A percentile compares a stretch with the other conserved stretches of the same genome.
phyloP scores from a whole-genome alignment of 176 grass and related monocot species.

The Eragrostis nindensis region DNA sequence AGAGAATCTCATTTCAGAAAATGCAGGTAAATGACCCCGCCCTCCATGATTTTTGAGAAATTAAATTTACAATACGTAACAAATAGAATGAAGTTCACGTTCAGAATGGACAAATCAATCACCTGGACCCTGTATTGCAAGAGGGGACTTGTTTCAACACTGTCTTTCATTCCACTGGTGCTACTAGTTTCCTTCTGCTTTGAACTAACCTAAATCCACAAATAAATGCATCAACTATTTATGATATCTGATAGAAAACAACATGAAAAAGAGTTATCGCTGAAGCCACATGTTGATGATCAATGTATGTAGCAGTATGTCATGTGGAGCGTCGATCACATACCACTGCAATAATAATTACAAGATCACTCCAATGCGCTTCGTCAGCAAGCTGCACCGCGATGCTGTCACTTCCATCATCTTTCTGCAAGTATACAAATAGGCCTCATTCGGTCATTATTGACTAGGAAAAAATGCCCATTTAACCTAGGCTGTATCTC shows the following conservation, averaged over 20 bases:
- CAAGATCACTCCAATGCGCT: conserved; percentile 87
- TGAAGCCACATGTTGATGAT: background rate
- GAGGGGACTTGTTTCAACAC: conserved; percentile 80
- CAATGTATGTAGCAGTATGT: background rate
- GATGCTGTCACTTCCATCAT: conserved; percentile 74
- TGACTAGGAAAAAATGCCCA: background rate
- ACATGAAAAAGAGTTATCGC: conserved; percentile 4
- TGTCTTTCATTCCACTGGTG: conserved; percentile 80
- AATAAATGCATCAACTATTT: conserved; percentile 11
- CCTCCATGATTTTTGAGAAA: background rate
- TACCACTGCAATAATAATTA: conserved; percentile 98
- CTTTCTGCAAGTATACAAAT: conserved; percentile 55
- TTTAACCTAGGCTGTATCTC: conserved; percentile 22
- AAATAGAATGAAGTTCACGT: background rate
- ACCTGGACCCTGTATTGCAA: conserved; percentile 85
- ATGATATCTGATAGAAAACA: background rate
- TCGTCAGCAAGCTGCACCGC: conserved; percentile 85
- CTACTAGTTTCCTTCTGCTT: conserved; percentile 98
- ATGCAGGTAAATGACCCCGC: background rate
- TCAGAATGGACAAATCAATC: background rate
- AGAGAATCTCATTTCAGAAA: background rate
- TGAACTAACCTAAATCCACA: conserved; percentile 75
- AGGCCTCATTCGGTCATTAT: conserved; percentile 20
- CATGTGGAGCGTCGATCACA: conserved; percentile 29
- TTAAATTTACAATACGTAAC: background rate